Conservation (phyloP, 2,329 filamentous ascomycete genomes). For the Microdochium paspali region DNA sequence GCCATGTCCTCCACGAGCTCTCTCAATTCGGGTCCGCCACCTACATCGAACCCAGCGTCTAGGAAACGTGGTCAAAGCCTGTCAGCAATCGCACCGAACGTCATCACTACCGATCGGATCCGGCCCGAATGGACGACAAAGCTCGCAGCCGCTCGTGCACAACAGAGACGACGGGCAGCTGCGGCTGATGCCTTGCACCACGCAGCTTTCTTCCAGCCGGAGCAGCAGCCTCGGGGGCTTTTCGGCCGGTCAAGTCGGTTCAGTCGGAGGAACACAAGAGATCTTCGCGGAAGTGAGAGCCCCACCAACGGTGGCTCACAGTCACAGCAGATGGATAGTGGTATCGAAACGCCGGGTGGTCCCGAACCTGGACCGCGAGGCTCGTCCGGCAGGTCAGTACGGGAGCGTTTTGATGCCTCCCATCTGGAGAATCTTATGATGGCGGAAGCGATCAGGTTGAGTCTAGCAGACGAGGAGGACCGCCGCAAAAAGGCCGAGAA, state of each 20-base stretch:
- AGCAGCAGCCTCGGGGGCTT: constrained; percentile 43
- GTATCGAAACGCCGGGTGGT: constrained; percentile 15
- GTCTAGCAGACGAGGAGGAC: constrained; percentile 87
- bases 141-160: constrained; percentile 71
- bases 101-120: constrained; percentile 87
- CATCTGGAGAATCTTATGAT: constrained; percentile 98
- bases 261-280: constrained; percentile 41
- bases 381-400: constrained; percentile 16
- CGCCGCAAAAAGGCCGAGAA: constrained; percentile 80
- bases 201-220: constrained; percentile 82
- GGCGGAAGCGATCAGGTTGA: constrained; percentile 87
- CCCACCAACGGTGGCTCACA: constrained; percentile 12
- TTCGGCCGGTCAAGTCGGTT: constrained; percentile 43
- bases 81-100: constrained; percentile 73
- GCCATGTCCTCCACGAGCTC: constrained; percentile 86
- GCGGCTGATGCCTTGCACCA: constrained; percentile 92
- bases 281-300: constrained; percentile 18
- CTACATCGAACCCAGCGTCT: constrained; percentile 25
- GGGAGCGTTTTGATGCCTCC: constrained; percentile 25
- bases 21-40: constrained; percentile 49
- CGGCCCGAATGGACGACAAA: constrained; percentile 94
- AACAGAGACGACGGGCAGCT: constrained; percentile 77
- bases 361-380: constrained; percentile 23
- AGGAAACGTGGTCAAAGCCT: constrained; percentile 49
- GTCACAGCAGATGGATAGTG: constrained; percentile 11